Evolutionary conservation across 495 filamentous ascomycete species (phyloP).

Genomic region (Xylaria telfairii): DNA sequence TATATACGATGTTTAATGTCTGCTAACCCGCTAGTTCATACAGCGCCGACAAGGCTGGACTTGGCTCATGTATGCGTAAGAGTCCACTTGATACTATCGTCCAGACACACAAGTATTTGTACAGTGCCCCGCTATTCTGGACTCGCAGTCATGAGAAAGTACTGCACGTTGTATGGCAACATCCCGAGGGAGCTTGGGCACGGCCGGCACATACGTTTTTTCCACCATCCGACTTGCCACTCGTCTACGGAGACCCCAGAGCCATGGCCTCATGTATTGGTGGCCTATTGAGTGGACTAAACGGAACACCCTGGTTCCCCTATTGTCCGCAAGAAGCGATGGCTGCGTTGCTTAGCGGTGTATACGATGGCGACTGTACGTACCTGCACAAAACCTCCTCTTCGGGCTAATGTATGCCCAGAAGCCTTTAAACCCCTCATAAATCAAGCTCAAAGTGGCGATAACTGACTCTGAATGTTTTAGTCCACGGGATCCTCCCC

Average conservation of each 20-base stretch:
- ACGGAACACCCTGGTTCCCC: no score
- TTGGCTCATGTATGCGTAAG: background rate
- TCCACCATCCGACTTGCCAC: background rate
- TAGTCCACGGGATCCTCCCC: background rate
- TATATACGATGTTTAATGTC: background rate
- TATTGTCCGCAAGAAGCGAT: background rate
- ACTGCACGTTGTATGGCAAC: background rate
- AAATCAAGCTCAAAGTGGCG: background rate
- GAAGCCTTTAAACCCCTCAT: background rate
- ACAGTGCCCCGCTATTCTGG: background rate
- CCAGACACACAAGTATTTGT: background rate
- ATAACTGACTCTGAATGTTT: background rate
- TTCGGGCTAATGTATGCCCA: no score
- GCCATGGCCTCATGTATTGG: background rate
- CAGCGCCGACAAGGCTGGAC: background rate
- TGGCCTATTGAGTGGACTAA: no score
- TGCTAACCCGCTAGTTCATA: background rate
- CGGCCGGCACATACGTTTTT: background rate
- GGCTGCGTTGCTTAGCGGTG: background rate
- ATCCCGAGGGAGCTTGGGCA: background rate
- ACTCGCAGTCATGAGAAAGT: constrained; percentile 4
- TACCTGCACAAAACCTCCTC: background rate
- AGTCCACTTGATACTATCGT: background rate
- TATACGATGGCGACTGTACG: background rate
- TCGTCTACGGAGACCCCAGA: background rate